These are phyloP conservation scores for Ustilago esculenta DNA, from an alignment of 1,284 basidiomycete genomes.

Conservation along the genomic window DNA sequence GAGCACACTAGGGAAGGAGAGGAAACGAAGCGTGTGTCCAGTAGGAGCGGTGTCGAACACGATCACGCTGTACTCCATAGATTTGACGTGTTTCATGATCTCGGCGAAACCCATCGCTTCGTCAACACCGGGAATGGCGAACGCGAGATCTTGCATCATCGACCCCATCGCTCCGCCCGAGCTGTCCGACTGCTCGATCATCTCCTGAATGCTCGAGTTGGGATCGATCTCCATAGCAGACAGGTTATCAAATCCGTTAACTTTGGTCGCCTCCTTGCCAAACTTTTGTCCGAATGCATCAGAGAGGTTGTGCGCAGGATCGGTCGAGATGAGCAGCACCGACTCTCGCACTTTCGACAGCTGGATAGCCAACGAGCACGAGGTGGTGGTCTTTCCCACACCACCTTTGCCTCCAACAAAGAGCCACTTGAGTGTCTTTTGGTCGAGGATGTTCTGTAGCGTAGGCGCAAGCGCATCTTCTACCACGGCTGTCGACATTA, in stretches of 20 bases:
- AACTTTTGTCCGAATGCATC: constrained; percentile 99
- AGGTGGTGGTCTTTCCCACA: constrained; percentile 66
- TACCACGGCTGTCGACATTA: constrained; percentile 42
- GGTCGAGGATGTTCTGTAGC: constrained; percentile 64
- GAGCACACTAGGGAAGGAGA: constrained; percentile 95
- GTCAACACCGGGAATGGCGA: constrained; percentile 98
- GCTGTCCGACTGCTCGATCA: constrained; percentile 94
- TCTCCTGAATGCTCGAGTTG: constrained; percentile 94
- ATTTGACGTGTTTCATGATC: constrained; percentile 99
- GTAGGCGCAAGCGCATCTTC: constrained; percentile 59
- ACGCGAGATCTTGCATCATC: constrained; percentile 99
- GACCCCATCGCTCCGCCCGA: constrained; percentile 87
- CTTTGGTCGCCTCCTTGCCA: constrained; percentile 98
- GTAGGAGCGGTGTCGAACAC: constrained; percentile 99
- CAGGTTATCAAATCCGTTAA: constrained; percentile 96
- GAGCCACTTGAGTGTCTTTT: constrained; percentile 66
- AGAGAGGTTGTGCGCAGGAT: constrained; percentile 97
- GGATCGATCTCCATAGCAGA: constrained; percentile 99
- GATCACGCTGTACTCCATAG: constrained; percentile 99
- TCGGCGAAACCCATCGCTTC: constrained; percentile 99
- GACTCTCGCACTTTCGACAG: constrained; percentile 62
- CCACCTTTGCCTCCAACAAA: constrained; percentile 67
- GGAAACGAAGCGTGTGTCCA: constrained; percentile 95
- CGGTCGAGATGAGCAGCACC: constrained; percentile 76
- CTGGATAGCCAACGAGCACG: constrained; percentile 64